Conservation (phyloP, 2,329 filamentous ascomycete species). For the Aspergillus hiratsukae region DNA sequence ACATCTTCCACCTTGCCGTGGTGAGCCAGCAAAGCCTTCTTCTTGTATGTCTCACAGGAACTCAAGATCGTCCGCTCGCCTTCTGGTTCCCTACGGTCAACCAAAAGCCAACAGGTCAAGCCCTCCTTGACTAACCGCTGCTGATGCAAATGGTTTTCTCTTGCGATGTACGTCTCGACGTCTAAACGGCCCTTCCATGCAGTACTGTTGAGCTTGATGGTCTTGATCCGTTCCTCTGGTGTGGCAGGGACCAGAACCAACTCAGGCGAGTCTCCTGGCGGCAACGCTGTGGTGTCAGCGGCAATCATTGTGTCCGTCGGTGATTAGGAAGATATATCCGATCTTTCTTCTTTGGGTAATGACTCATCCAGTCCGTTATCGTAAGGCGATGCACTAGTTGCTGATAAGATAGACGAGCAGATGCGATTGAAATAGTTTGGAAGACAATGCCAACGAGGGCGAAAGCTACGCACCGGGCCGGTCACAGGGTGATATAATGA, state of each 20-base stretch:
- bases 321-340: not conserved
- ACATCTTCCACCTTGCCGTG: conserved; percentile 54
- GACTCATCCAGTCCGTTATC: not conserved
- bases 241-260: conserved; percentile 54
- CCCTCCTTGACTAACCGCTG: conserved; percentile 52
- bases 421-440: not conserved
- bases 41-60: conserved; percentile 54
- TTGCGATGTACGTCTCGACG: conserved; percentile 52
- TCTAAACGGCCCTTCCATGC: conserved; percentile 57
- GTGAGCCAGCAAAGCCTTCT: conserved; percentile 41
- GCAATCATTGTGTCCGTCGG: conserved; percentile 32
- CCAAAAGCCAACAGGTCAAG: conserved; percentile 57
- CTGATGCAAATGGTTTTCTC: conserved; percentile 50
- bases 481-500: not conserved
- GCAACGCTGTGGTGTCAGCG: conserved; percentile 34
- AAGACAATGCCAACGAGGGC: not conserved
- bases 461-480: not conserved
- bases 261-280: conserved; percentile 46
- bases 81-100: conserved; percentile 42
- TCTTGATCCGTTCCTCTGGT: conserved; percentile 48
- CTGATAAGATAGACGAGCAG: not conserved
- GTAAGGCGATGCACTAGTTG: not conserved
- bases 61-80: conserved; percentile 47
- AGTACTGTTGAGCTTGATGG: conserved; percentile 50
- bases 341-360: not conserved